Evolutionary conservation across 192 early-diverging fungal genomes (phyloP).

Genomic region (Linnemannia hyalina): DNA sequence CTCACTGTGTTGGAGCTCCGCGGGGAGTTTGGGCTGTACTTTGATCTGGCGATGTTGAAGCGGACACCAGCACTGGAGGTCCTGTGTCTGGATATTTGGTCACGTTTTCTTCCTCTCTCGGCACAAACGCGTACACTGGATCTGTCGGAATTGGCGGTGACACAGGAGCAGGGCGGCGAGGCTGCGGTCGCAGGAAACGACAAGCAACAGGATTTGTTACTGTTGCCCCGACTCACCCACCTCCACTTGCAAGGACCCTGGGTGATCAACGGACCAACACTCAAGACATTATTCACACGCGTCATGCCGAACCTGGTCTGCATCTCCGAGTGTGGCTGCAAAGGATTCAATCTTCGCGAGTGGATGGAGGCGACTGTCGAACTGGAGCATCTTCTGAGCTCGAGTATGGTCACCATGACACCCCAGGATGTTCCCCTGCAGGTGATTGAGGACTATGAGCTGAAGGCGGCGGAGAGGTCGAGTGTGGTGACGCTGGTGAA

Average conservation of each 20-base stretch:
- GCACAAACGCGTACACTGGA: neutral
- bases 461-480: neutral
- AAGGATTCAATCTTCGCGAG: neutral
- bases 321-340: neutral
- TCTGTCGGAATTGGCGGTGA: neutral
- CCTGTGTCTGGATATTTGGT: neutral
- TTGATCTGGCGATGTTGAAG: neutral
- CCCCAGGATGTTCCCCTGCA: neutral
- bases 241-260: neutral
- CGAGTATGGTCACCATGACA: neutral
- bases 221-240: neutral
- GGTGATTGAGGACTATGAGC: neutral
- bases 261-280: neutral
- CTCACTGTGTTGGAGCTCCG: neutral
- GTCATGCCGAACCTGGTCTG: constrained; percentile 14
- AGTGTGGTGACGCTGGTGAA: neutral
- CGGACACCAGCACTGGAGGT: neutral
- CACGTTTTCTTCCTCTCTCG: neutral
- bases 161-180: neutral
- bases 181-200: neutral
- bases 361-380: constrained; percentile 4
- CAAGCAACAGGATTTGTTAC: neutral
- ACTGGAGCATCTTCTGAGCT: neutral
- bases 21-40: constrained; percentile 7
- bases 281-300: neutral